Evolutionary conservation across 768 basidiomycete species (phyloP).

Genomic region (Pleurotus salmoneostramineus): DNA sequence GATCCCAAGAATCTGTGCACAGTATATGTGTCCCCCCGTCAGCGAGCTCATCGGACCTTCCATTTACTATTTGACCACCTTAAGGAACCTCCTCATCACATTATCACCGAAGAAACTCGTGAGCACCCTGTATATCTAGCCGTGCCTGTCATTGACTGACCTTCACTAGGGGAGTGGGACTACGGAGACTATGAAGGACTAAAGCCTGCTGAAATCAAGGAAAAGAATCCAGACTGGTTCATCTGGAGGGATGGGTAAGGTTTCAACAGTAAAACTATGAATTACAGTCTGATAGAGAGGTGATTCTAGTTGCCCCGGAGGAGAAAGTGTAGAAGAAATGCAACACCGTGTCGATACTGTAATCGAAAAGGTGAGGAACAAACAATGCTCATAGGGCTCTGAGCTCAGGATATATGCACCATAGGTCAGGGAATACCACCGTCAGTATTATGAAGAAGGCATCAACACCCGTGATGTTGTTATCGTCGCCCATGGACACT

Average conservation of each 20-base stretch:
- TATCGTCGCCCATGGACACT: slow-evolving; percentile 89
- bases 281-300: slow-evolving; percentile 7
- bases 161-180: slow-evolving; percentile 65
- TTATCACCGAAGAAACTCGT: slow-evolving; percentile 59
- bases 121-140: neutral
- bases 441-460: slow-evolving; percentile 63
- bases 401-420: too few relatives aligned
- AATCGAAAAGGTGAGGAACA: slow-evolving; percentile 53
- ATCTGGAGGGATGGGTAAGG: slow-evolving; percentile 84
- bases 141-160: neutral
- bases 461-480: slow-evolving; percentile 72
- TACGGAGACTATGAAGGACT: slow-evolving; percentile 91
- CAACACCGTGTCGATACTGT: slow-evolving; percentile 70
- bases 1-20: slow-evolving; percentile 76
- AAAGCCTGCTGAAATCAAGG: slow-evolving; percentile 70
- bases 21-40: slow-evolving; percentile 82
- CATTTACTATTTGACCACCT: slow-evolving; percentile 64
- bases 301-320: slow-evolving; percentile 70
- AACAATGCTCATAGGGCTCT: too few relatives aligned
- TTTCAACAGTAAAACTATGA: neutral
- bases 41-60: slow-evolving; percentile 83
- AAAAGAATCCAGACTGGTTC: slow-evolving; percentile 56
- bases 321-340: slow-evolving; percentile 84
- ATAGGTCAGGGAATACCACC: slow-evolving; percentile 72
- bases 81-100: slow-evolving; percentile 41